Percentiles rank a stretch among this genome's conserved stretches.
phyloP scores from a whole-genome alignment of 768 basidiomycete genomes.

The Agaricus bisporus region DNA sequence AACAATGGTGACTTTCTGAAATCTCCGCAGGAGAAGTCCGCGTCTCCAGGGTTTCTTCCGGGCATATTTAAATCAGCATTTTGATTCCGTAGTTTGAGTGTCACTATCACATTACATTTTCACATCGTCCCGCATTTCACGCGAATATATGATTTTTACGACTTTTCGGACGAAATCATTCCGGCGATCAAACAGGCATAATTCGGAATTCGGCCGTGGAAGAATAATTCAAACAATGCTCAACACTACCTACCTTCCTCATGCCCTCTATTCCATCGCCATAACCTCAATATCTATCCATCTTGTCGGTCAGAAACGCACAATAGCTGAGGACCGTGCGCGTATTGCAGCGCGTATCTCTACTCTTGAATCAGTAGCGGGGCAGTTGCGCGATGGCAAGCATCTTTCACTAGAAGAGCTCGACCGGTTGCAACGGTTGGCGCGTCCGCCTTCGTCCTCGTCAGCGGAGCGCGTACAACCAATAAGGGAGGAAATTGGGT shows the following conservation, averaged over 20 bases:
- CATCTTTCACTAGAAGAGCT: conserved; percentile 45
- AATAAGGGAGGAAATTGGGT: conserved; percentile 27
- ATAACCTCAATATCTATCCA: conserved; percentile 66
- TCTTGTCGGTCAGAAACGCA: conserved; percentile 47
- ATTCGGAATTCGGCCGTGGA: not conserved
- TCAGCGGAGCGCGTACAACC: not conserved
- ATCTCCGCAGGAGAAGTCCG: not conserved
- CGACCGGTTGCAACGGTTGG: conserved; percentile 47
- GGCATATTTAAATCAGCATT: not conserved
- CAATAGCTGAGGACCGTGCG: conserved; percentile 45
- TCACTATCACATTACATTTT: not conserved
- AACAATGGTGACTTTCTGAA: not conserved
- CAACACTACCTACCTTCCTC: conserved; percentile 45
- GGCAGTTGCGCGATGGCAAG: conserved; percentile 37
- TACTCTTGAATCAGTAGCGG: conserved; percentile 53
- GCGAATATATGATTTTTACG: not conserved
- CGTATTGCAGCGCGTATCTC: conserved; percentile 52
- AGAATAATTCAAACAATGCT: conserved; percentile 14
- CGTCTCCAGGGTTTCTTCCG: not conserved
- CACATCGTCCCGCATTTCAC: not conserved
- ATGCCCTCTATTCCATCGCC: conserved; percentile 59
- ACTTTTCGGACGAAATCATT: not conserved
- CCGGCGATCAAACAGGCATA: not conserved
- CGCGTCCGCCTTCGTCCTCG: conserved; percentile 21
- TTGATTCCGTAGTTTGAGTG: not conserved